These are phyloP conservation scores for Cystofilobasidium capitatum DNA, from an alignment of 768 basidiomycete genomes.

Conservation along the genomic window DNA sequence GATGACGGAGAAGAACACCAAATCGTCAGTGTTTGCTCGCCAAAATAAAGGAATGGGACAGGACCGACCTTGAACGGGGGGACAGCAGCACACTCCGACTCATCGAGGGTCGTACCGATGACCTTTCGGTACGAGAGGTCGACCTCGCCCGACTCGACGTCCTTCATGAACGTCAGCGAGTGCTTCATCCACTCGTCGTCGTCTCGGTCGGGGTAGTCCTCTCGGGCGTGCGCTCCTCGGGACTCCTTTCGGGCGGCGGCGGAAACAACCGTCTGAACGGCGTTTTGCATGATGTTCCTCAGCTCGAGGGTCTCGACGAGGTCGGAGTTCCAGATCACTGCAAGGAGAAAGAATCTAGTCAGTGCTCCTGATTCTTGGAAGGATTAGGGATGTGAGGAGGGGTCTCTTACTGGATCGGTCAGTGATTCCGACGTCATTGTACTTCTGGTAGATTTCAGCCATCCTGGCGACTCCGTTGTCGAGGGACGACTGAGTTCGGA, in stretches of 20 bases:
- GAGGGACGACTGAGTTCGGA: slow-evolving; percentile 79
- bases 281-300: slow-evolving; percentile 88
- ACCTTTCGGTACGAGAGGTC: slow-evolving; percentile 82
- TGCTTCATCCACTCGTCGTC: slow-evolving; percentile 65
- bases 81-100: slow-evolving; percentile 64
- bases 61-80: slow-evolving; percentile 78
- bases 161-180: slow-evolving; percentile 82
- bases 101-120: slow-evolving; percentile 76
- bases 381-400: not conserved
- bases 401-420: slow-evolving; percentile 75
- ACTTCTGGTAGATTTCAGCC: slow-evolving; percentile 74
- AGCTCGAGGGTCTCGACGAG: slow-evolving; percentile 95
- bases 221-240: slow-evolving; percentile 96
- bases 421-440: slow-evolving; percentile 85
- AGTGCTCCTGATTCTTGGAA: too few species aligned
- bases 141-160: slow-evolving; percentile 66
- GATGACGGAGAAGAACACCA: too few species aligned
- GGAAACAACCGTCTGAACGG: slow-evolving; percentile 86
- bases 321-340: slow-evolving; percentile 43
- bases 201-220: slow-evolving; percentile 98
- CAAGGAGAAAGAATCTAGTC: not conserved
- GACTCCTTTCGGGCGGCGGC: slow-evolving; percentile 80
- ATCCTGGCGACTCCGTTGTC: slow-evolving; percentile 90
- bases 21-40: too few species aligned
- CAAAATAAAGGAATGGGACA: too few species aligned